phyloP scores from a whole-genome alignment of 164 flowering plant species.

The Liriodendron chinense region DNA sequence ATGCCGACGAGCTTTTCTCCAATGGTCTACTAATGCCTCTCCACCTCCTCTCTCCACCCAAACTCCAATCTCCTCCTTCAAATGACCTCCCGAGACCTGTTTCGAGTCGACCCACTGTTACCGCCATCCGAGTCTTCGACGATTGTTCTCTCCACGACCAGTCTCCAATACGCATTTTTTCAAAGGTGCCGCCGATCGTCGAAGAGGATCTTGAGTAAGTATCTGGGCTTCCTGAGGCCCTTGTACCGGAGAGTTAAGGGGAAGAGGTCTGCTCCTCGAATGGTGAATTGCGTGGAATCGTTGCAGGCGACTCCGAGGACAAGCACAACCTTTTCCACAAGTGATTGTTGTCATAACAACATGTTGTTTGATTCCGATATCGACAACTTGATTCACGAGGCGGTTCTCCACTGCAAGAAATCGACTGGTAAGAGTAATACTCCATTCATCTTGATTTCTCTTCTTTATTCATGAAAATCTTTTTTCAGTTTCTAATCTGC shows the following conservation, averaged over 20 bases:
- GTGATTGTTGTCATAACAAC: not conserved
- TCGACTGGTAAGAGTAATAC: constrained; percentile 33
- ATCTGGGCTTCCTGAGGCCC: constrained; percentile 23
- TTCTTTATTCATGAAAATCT: not conserved
- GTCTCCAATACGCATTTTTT: not conserved
- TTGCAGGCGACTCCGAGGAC: constrained; percentile 15
- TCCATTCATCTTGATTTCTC: not conserved
- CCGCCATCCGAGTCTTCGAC: not conserved
- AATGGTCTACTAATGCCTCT: constrained; percentile 41
- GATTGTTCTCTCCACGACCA: not conserved
- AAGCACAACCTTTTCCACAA: constrained; percentile 13
- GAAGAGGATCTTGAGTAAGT: constrained; percentile 20
- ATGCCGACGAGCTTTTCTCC: constrained; percentile 53
- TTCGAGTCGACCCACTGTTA: not conserved
- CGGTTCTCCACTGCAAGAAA: constrained; percentile 67
- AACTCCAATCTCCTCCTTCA: not conserved
- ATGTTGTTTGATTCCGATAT: constrained; percentile 5
- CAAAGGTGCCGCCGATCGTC: constrained; percentile 24
- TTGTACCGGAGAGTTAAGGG: constrained; percentile 3
- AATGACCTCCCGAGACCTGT: not conserved
- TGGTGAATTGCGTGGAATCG: not conserved
- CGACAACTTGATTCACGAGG: constrained; percentile 56
- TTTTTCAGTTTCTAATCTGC: not conserved
- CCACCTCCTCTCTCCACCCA: not conserved
- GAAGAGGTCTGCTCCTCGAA: not conserved